Conservation (phyloP, 2,329 filamentous ascomycete species). For the Claviceps spartinae region DNA sequence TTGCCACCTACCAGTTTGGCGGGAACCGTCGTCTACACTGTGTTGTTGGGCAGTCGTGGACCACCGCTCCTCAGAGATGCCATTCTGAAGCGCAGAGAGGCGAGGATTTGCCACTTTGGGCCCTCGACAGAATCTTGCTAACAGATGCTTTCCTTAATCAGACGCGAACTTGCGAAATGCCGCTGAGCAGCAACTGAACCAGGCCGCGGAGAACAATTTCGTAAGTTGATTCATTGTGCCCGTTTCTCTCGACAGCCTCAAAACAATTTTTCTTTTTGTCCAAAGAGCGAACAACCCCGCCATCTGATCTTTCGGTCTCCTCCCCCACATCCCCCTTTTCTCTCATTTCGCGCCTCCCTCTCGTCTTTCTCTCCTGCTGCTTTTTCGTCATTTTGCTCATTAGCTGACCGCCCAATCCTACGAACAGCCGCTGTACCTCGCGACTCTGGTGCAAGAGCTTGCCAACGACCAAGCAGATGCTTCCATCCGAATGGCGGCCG, state of each 20-base stretch:
- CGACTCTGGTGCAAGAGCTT: conserved; percentile 83
- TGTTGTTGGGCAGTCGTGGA: not conserved
- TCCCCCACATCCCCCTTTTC: not conserved
- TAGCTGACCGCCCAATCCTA: not conserved
- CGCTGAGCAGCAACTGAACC: conserved; percentile 86
- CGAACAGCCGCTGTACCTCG: conserved; percentile 73
- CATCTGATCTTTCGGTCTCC: not conserved
- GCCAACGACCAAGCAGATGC: conserved; percentile 77
- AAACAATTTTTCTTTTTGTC: not conserved
- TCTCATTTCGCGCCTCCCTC: not conserved
- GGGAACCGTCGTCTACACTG: not conserved
- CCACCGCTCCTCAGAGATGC: not conserved
- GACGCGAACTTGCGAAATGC: conserved; percentile 81
- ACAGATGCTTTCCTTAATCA: conserved; percentile 34
- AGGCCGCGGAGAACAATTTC: conserved; percentile 90
- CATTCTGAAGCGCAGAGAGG: not conserved
- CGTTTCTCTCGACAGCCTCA: not conserved
- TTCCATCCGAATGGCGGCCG: conserved; percentile 83
- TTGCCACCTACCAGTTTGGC: not conserved
- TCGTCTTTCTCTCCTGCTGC: not conserved
- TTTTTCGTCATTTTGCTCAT: not conserved
- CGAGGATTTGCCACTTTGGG: not conserved
- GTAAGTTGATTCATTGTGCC: conserved; percentile 38
- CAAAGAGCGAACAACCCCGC: not conserved
- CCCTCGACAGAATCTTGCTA: not conserved